Evolutionary conservation across 345 rosid species (phyloP), one percentile per base, ranked within the genome.

Genomic region (Euphorbia tirucalli): DNA sequence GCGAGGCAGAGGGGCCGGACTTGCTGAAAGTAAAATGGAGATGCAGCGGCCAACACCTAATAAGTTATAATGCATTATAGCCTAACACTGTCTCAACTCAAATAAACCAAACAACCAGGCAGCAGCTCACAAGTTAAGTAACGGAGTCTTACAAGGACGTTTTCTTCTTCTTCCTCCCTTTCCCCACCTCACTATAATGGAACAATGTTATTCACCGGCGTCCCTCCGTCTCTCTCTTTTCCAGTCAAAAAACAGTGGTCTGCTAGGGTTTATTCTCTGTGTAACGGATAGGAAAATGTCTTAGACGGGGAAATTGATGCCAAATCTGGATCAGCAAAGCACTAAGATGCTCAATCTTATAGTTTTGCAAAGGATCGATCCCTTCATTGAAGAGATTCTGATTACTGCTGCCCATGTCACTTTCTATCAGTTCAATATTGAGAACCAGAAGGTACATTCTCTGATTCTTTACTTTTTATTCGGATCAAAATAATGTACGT

Each of bases 321-420:
- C 92, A 62, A 87, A 90, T 87, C 86, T 90, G 52, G 89, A 90
- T 73, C 88, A 83, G 44, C 86, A 86, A 73, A 81, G 84, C 83
- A 87, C 90, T 31, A 87, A 86, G 82, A 52, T 85, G 83, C 87
- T 90, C 55, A 90, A 90, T 79, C 89, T 90, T 69, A 87, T 89
- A 0, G 95, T 90, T 44, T 86, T 90, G 22, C 95, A 90, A 77
- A 79, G 95, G 54, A 69, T 86, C 65, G 90, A 86, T 84, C 87
- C 90, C 31, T 83, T 75, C 76, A 84, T 90, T 58, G 92, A 87
- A 72, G 89, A 87, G 84, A 87, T 87, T 77, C 80, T 87, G 68
- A 85, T 87, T 65, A 90, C 90, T 16, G 92, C 95, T 1, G 88
- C 95, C 27, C 95, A 90, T 68, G 92, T 87, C 73, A 85, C 92